Evolutionary conservation across 2,329 filamentous ascomycete species (phyloP).

Genomic region (Orbilia ellipsospora): DNA sequence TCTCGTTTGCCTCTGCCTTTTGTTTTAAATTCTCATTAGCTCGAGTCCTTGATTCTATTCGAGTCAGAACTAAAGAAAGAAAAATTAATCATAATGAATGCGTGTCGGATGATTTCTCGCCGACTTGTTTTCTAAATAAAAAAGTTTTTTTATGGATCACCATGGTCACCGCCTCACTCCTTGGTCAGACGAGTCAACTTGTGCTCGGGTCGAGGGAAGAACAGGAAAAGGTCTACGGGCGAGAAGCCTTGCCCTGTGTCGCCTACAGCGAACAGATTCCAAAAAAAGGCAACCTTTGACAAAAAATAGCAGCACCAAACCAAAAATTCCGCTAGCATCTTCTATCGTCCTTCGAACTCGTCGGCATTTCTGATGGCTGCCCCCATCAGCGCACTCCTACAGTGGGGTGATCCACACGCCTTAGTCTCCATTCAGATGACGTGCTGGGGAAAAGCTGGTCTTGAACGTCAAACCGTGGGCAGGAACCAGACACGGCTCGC

Average conservation of each 20-base stretch:
- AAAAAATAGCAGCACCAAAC: conserved; percentile 24
- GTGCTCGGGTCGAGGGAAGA: background rate
- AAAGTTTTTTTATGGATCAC: conserved; percentile 7
- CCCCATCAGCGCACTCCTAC: conserved; percentile 1
- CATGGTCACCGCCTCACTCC: conserved; percentile 33
- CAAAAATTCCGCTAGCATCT: conserved; percentile 42
- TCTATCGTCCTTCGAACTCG: conserved; percentile 3
- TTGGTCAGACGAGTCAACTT: conserved; percentile 15
- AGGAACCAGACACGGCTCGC: conserved; percentile 33
- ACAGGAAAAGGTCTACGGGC: background rate
- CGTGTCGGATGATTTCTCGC: conserved; percentile 43
- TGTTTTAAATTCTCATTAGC: too few relatives aligned
- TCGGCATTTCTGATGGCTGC: conserved; percentile 1
- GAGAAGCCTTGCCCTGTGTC: conserved; percentile 13
- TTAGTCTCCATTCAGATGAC: conserved; percentile 50
- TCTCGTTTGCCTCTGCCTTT: too few relatives aligned
- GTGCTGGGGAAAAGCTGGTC: conserved; percentile 26
- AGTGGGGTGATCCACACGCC: conserved; percentile 47
- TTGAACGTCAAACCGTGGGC: conserved; percentile 12
- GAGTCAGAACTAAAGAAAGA: conserved; percentile 8
- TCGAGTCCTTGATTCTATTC: too few relatives aligned
- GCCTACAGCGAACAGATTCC: conserved; percentile 34
- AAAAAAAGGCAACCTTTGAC: conserved; percentile 34
- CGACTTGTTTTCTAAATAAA: conserved; percentile 4
- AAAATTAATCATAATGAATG: background rate